Evolutionary conservation across 1,284 basidiomycete genomes (phyloP).

Genomic region (Tylopilus sp.): DNA sequence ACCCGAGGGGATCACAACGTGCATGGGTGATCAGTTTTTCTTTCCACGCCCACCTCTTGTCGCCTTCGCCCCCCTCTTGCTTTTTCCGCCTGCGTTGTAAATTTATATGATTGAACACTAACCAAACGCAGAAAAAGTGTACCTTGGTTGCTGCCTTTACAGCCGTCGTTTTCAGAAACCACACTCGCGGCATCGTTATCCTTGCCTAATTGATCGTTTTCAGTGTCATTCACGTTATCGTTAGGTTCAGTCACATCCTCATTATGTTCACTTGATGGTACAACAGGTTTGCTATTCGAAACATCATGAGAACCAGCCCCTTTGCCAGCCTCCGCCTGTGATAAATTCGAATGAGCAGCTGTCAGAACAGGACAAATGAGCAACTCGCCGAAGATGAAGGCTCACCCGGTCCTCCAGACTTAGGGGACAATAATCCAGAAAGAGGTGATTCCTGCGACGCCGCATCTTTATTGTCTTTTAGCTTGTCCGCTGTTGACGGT

Average conservation of each 20-base stretch:
- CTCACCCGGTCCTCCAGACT: conserved; percentile 30
- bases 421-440: not conserved
- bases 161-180: conserved; percentile 19
- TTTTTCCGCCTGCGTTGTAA: conserved; percentile 5
- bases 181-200: conserved; percentile 20
- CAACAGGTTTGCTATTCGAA: conserved; percentile 24
- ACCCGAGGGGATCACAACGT: conserved; percentile 1
- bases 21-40: not conserved
- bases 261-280: conserved; percentile 27
- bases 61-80: not conserved
- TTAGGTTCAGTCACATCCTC: conserved; percentile 24
- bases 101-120: conserved; percentile 8
- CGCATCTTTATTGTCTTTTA: conserved; percentile 10
- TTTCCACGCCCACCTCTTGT: not conserved
- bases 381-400: conserved; percentile 31
- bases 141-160: conserved; percentile 14
- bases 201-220: conserved; percentile 28
- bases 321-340: conserved; percentile 15
- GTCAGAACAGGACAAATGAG: conserved; percentile 26
- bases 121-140: not conserved
- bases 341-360: conserved; percentile 25
- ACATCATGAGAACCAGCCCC: conserved; percentile 9
- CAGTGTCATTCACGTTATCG: conserved; percentile 25
- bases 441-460: fast-evolving
- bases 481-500: conserved; percentile 3